These are phyloP conservation scores for Pseudocercospora eumusae DNA, from an alignment of 2,329 filamentous ascomycete genomes.

Conservation along the genomic window DNA sequence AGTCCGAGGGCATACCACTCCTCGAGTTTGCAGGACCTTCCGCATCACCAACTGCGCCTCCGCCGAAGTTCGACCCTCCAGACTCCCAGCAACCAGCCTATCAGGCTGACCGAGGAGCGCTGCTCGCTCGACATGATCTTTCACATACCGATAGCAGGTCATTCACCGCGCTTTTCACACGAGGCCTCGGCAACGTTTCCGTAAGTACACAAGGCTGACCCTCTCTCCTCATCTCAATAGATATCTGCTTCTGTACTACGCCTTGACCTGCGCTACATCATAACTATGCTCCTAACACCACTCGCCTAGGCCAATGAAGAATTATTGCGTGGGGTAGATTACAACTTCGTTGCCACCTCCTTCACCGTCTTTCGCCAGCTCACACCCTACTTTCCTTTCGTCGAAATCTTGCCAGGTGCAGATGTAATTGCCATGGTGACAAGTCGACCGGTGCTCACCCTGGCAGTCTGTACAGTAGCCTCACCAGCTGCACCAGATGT, in stretches of 20 bases:
- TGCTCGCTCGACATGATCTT: slow-evolving; percentile 27
- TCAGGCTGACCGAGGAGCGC: slow-evolving; percentile 15
- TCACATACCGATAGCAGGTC: slow-evolving; percentile 30
- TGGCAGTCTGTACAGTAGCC: slow-evolving; percentile 34
- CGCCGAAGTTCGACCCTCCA: slow-evolving; percentile 22
- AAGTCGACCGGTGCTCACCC: slow-evolving; percentile 28
- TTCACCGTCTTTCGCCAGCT: slow-evolving; percentile 32
- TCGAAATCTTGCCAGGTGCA: slow-evolving; percentile 27
- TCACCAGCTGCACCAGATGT: slow-evolving; percentile 25
- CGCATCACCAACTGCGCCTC: slow-evolving; percentile 12
- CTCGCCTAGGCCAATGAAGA: slow-evolving; percentile 17
- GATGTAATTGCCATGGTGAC: slow-evolving; percentile 28
- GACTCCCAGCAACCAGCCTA: slow-evolving; percentile 13
- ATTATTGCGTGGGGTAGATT: slow-evolving; percentile 31
- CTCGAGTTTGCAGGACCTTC: slow-evolving; percentile 26
- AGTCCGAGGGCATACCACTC: slow-evolving; percentile 27
- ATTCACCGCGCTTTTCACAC: slow-evolving; percentile 29
- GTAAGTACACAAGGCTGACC: slow-evolving; percentile 11
- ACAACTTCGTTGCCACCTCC: slow-evolving; percentile 31
- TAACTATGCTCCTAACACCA: slow-evolving; percentile 16
- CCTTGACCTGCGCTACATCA: slow-evolving; percentile 9
- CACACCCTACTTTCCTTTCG: slow-evolving; percentile 31
- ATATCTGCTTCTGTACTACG: background rate
- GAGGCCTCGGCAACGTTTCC: slow-evolving; percentile 26
- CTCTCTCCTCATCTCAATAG: background rate